Conservation (phyloP, 306 rosid genomes). For the Rubus parviflorus region DNA sequence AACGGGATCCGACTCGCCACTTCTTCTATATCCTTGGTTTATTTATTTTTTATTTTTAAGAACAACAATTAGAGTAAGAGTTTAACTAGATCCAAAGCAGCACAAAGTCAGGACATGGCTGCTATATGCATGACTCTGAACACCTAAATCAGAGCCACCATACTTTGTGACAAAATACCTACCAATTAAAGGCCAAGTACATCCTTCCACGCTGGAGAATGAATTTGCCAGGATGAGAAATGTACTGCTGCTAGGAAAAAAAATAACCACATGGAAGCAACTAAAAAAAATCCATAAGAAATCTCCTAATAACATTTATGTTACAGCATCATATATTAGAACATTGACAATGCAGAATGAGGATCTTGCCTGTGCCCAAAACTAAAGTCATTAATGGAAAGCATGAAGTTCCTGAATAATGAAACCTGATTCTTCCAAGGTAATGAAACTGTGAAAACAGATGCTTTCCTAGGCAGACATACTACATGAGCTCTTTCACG, state of each 20-base stretch:
- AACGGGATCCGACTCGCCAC: too few relatives aligned
- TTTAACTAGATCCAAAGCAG: too few relatives aligned
- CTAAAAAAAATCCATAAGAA: conserved; percentile 3
- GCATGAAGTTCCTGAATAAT: neutral
- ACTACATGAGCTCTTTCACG: conserved; percentile 6
- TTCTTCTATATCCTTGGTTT: too few relatives aligned
- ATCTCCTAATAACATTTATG: conserved; percentile 9
- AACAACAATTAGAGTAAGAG: too few relatives aligned
- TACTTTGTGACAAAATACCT: neutral
- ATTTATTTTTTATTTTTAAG: too few relatives aligned
- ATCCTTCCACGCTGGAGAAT: neutral
- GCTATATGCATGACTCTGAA: too few relatives aligned
- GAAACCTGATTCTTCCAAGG: conserved; percentile 10
- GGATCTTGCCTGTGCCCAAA: neutral
- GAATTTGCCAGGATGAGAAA: neutral
- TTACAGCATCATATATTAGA: conserved; percentile 16
- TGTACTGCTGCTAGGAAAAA: neutral
- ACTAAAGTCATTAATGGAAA: conserved; percentile 12
- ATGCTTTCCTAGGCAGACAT: neutral
- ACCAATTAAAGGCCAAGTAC: neutral
- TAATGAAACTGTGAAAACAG: neutral
- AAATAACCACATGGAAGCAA: neutral
- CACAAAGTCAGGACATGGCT: too few relatives aligned
- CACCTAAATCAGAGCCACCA: neutral
- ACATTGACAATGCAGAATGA: neutral